These are phyloP conservation scores for Plectosphaerella plurivora DNA, from an alignment of 2,329 filamentous ascomycete genomes.

Conservation along the genomic window DNA sequence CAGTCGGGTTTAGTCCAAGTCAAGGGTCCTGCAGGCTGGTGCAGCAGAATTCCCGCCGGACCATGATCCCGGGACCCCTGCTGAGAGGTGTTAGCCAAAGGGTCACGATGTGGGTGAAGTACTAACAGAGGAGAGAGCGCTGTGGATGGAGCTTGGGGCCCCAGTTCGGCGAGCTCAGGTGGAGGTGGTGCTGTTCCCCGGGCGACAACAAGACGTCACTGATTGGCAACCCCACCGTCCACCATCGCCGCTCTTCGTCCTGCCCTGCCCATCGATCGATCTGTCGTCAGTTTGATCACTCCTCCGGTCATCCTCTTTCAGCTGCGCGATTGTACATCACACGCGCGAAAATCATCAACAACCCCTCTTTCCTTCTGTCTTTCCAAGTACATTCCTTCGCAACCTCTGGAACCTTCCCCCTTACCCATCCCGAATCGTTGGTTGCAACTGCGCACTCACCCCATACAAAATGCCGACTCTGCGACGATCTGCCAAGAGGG, in stretches of 20 bases:
- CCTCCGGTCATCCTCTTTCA: not conserved
- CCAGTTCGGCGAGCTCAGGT: too few relatives aligned
- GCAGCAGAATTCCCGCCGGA: slow-evolving; percentile 6
- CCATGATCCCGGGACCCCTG: slow-evolving; percentile 5
- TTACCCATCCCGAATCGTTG: not conserved
- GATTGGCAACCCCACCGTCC: slow-evolving; percentile 5
- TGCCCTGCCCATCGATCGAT: not conserved
- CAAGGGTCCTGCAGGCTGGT: not conserved
- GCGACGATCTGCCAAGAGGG: slow-evolving; percentile 9
- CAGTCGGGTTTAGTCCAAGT: slow-evolving; percentile 8
- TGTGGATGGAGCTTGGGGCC: too few relatives aligned
- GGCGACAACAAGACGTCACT: slow-evolving; percentile 11
- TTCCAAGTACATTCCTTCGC: not conserved
- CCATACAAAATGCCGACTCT: slow-evolving; percentile 9
- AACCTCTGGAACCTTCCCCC: not conserved
- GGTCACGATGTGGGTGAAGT: too few relatives aligned
- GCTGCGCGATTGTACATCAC: not conserved
- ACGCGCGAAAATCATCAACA: not conserved
- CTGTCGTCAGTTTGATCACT: slow-evolving; percentile 3
- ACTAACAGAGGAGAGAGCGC: too few relatives aligned
- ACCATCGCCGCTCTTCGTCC: slow-evolving; percentile 2
- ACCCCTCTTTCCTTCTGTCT: not conserved
- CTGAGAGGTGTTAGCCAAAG: not conserved
- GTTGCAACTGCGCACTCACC: too few relatives aligned
- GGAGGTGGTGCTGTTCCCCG: slow-evolving; percentile 9